A percentile compares a stretch with the other conserved stretches of the same genome.
These are phyloP conservation scores for Cercospora zeina DNA, from an alignment of 2,329 filamentous ascomycete species.

Conservation along the genomic window DNA sequence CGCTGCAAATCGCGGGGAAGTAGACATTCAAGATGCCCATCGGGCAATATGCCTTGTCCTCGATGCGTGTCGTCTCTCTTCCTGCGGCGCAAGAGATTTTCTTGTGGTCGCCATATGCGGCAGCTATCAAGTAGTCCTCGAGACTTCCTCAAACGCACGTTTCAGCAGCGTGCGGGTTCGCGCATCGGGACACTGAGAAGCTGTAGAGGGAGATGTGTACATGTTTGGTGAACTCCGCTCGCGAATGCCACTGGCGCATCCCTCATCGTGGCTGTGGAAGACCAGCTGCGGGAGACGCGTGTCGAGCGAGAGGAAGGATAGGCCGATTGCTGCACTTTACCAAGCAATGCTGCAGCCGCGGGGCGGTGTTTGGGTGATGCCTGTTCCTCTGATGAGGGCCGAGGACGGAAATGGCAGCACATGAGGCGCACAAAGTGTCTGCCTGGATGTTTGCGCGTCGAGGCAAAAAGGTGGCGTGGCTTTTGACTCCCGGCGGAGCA, in stretches of 20 bases:
- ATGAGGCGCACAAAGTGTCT: slow-evolving; percentile 6
- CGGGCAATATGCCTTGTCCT: slow-evolving; percentile 5
- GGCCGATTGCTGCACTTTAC: too few species aligned
- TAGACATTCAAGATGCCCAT: slow-evolving; percentile 3
- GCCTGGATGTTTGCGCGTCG: slow-evolving; percentile 7
- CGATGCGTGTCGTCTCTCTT: not conserved
- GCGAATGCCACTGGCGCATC: not conserved
- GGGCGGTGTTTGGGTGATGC: not conserved
- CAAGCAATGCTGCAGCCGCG: not conserved
- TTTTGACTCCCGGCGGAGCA: not conserved
- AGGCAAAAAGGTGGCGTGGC: slow-evolving; percentile 1
- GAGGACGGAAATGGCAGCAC: not conserved
- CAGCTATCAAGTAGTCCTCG: not conserved
- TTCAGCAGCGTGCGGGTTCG: not conserved
- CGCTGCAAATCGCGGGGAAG: not conserved
- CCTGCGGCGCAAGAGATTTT: not conserved
- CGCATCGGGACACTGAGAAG: not conserved
- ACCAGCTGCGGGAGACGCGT: not conserved
- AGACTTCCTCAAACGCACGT: slow-evolving; percentile 17
- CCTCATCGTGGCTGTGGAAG: not conserved
- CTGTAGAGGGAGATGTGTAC: not conserved
- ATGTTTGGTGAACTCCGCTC: not conserved
- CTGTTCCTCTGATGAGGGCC: not conserved
- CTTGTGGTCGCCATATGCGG: not conserved
- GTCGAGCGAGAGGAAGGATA: not conserved